Evolutionary conservation across 1,284 basidiomycete genomes (phyloP).

Genomic region (Golubevia pallescens): DNA sequence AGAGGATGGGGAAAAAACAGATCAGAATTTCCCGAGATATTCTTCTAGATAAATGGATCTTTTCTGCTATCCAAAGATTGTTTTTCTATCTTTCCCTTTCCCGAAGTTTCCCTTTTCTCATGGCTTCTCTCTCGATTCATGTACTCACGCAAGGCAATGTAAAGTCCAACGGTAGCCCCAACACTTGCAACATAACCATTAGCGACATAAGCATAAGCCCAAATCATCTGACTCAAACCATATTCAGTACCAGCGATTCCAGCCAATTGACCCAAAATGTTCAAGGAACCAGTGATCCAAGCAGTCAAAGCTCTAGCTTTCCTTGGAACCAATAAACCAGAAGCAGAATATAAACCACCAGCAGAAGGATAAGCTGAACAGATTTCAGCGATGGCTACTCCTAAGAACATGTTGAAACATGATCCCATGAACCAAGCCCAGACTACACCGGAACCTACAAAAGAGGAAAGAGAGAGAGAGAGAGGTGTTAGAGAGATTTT

Average conservation of each 20-base stretch:
- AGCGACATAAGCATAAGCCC: slow-evolving; percentile 70
- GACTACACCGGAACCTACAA: slow-evolving; percentile 46
- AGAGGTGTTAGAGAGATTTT: too few relatives aligned
- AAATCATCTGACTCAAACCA: slow-evolving; percentile 86
- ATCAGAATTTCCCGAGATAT: neutral
- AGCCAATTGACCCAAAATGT: slow-evolving; percentile 75
- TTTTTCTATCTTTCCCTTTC: too few relatives aligned
- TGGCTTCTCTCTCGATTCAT: too few relatives aligned
- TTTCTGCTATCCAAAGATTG: too few relatives aligned
- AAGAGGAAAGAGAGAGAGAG: slow-evolving; percentile 17
- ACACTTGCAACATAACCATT: slow-evolving; percentile 36
- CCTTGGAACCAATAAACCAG: slow-evolving; percentile 52
- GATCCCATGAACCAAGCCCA: slow-evolving; percentile 62
- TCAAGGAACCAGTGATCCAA: slow-evolving; percentile 74
- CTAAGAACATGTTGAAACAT: slow-evolving; percentile 56
- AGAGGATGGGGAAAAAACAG: too few relatives aligned
- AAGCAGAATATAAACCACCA: slow-evolving; percentile 74
- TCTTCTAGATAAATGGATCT: neutral
- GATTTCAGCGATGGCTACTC: slow-evolving; percentile 59
- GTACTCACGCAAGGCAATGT: slow-evolving; percentile 26
- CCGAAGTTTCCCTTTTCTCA: too few relatives aligned
- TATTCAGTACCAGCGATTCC: slow-evolving; percentile 82
- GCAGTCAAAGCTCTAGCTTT: slow-evolving; percentile 68
- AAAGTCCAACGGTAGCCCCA: slow-evolving; percentile 50
- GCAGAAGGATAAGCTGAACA: slow-evolving; percentile 78